These are phyloP conservation scores for Echeveria elegans DNA, from an alignment of 164 flowering plant species.

Conservation along the genomic window DNA sequence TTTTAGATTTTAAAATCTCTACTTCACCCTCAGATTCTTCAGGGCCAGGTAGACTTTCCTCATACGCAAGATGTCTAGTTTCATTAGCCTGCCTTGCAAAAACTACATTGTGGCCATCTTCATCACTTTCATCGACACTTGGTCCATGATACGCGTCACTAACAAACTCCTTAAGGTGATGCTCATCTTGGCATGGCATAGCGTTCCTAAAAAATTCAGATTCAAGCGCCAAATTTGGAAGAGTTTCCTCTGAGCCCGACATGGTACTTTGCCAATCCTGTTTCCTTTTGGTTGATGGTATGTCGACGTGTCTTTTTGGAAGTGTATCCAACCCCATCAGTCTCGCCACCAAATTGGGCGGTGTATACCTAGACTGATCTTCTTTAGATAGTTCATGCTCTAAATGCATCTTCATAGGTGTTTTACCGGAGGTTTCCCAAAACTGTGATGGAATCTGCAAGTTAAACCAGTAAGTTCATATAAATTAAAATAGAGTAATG, in stretches of 20 bases:
- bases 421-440: constrained; percentile 26
- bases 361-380: constrained; percentile 39
- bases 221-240: constrained; percentile 37
- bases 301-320: constrained; percentile 40
- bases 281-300: constrained; percentile 27
- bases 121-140: constrained; percentile 24
- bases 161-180: constrained; percentile 15
- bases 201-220: constrained; percentile 24
- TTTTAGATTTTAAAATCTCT: constrained; percentile 72
- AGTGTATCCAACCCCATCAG: constrained; percentile 93
- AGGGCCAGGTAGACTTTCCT: constrained; percentile 68
- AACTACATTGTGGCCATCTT: background rate
- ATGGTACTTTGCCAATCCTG: constrained; percentile 28
- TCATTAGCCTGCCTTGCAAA: constrained; percentile 69
- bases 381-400: constrained; percentile 90
- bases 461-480: background rate
- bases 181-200: constrained; percentile 27
- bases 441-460: constrained; percentile 51
- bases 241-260: constrained; percentile 23
- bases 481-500: constrained; percentile 12
- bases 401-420: constrained; percentile 89
- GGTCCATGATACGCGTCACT: constrained; percentile 31
- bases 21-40: constrained; percentile 84
- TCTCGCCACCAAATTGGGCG: constrained; percentile 85
- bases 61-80: constrained; percentile 63